phyloP scores from a whole-genome alignment of 1,284 basidiomycete genomes.

The Cryptococcus maquisensis region DNA sequence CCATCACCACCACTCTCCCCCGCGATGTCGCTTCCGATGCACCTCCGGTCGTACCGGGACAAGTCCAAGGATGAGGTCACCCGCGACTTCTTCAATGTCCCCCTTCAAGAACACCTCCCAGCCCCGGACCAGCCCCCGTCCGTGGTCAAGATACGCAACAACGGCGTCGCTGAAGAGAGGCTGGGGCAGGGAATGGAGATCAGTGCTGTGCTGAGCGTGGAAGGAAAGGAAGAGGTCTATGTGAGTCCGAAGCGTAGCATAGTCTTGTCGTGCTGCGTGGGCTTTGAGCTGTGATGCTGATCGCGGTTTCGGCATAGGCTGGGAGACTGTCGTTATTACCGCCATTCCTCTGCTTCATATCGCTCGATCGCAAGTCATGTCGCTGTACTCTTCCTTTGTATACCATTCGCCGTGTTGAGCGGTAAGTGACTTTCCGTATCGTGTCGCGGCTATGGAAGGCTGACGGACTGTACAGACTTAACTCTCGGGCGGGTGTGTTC shows the following conservation, averaged over 20 bases:
- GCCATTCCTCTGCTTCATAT: slow-evolving; percentile 86
- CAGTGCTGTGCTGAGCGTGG: slow-evolving; percentile 78
- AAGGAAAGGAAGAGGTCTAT: slow-evolving; percentile 85
- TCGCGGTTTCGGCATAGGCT: slow-evolving; percentile 56
- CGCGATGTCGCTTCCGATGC: slow-evolving; percentile 53
- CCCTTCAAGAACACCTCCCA: slow-evolving; percentile 46
- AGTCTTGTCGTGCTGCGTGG: neutral
- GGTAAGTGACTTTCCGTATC: slow-evolving; percentile 43
- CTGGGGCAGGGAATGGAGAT: slow-evolving; percentile 68
- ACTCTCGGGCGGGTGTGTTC: slow-evolving; percentile 88
- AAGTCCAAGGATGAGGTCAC: slow-evolving; percentile 78
- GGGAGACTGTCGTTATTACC: slow-evolving; percentile 86
- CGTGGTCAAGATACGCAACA: slow-evolving; percentile 27
- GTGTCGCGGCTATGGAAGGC: too few species aligned
- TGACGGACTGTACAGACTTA: slow-evolving; percentile 52
- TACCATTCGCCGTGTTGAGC: slow-evolving; percentile 90
- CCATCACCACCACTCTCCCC: neutral
- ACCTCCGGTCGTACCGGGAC: slow-evolving; percentile 83
- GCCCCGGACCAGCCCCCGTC: slow-evolving; percentile 30
- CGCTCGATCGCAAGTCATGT: slow-evolving; percentile 86
- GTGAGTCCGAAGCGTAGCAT: slow-evolving; percentile 56
- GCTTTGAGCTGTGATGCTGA: neutral
- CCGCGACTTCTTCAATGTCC: slow-evolving; percentile 78
- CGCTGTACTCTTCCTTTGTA: slow-evolving; percentile 88
- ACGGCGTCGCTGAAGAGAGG: slow-evolving; percentile 2